Base-by-base conservation (phyloP, 306 rosid species). In the Trifolium repens region DNA sequence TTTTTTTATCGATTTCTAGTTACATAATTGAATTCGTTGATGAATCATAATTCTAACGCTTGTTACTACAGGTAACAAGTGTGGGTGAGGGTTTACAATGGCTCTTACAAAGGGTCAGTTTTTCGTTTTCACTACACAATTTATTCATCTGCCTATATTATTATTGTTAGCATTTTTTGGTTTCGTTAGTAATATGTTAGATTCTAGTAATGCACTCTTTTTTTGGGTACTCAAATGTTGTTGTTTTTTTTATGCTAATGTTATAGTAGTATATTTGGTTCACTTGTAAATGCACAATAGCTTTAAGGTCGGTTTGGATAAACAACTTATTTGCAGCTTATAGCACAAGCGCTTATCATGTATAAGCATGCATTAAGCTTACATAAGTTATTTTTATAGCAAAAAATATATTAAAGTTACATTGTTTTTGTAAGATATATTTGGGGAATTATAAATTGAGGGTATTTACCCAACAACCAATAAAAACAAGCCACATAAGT, bases 91-190 rank as follows among this genome's bases (percentile, higher is more conserved):
- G 67, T 62, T 77, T 53, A 16, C 80, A 62, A 84, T 84, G 87
- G 77, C 80, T 76, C 84, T 80, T 59, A 3, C 78, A 40, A 84
- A 80, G 84, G 87, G 82, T 80, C 57, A 26, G 75, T 44, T 55
- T 8, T 16, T 1, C 54, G 58, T 63, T 62, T 46, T 26, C 62
- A 43, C 8, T 16, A 22, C 24, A 9, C 7, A 26, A 63, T 42
- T 22, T 37, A 22, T 55, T 54, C 5, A 13, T 61, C 19, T 67
- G 14, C 11, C 0, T 8, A 7, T 47, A 9, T 47, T 15, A 53
- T 17, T 16, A 2, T 55, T 39, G 35, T 27, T 63, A 7, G 3
- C 15, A 53, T 32, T 37, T 37, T 58, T 7, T 74, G 4, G 9
- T 65, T 46, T 54, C 1, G 14, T 54, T 22, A 13, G 46, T 32